These are phyloP conservation scores for Gloeopeniophorella convolvens DNA, from an alignment of 768 basidiomycete species.

Conservation along the genomic window DNA sequence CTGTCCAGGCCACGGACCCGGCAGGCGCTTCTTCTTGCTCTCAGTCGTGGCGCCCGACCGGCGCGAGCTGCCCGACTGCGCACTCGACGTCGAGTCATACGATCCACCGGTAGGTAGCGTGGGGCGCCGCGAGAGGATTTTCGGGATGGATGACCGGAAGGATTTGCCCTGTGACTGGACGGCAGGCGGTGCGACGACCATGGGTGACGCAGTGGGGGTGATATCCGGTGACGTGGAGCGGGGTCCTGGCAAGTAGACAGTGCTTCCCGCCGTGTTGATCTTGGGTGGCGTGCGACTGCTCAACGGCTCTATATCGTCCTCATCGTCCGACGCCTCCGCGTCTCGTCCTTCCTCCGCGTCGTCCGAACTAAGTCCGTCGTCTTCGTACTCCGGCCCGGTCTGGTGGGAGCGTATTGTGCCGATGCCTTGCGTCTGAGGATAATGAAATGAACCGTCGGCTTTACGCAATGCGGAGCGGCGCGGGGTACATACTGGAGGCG, in stretches of 20 bases:
- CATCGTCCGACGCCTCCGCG: conserved; percentile 33
- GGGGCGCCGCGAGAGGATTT: conserved; percentile 32
- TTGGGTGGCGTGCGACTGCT: no score
- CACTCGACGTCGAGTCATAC: conserved; percentile 22
- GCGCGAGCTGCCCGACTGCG: conserved; percentile 7
- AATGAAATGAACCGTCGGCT: background rate
- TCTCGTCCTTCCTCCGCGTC: conserved; percentile 39
- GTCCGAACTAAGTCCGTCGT: conserved; percentile 67
- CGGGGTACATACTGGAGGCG: conserved; percentile 54
- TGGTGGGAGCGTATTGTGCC: conserved; percentile 71
- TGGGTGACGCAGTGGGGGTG: conserved; percentile 13
- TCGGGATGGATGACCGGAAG: conserved; percentile 28
- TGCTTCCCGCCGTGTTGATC: background rate
- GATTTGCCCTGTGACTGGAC: conserved; percentile 24
- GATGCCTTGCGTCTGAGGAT: conserved; percentile 84
- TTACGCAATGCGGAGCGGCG: background rate
- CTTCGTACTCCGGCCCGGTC: conserved; percentile 50
- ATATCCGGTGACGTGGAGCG: conserved; percentile 6
- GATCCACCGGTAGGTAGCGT: conserved; percentile 29
- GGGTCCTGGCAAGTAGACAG: background rate
- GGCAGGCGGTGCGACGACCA: conserved; percentile 22
- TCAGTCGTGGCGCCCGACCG: conserved; percentile 21
- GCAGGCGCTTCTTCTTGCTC: conserved; percentile 34
- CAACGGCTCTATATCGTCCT: conserved; percentile 28
- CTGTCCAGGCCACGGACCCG: conserved; percentile 32